Conservation (phyloP, 139 green algal species). For the Yamagishiella unicocca region DNA sequence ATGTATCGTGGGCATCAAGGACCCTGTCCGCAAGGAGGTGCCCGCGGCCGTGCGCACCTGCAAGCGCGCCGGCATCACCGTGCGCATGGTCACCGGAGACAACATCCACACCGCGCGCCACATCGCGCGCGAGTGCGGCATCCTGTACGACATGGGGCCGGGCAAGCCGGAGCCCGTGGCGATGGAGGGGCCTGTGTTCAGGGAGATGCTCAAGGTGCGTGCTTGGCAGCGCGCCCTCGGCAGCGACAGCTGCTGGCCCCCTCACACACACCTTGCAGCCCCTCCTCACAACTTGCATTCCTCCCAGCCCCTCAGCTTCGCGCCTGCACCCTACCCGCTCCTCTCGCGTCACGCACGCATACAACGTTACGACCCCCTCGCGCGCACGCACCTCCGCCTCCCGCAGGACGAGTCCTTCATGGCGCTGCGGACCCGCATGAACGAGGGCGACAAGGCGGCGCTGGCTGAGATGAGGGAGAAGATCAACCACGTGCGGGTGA, state of each 20-base stretch:
- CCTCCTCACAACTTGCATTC: too few relatives aligned
- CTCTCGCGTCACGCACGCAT: too few relatives aligned
- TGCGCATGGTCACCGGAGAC: conserved; percentile 99
- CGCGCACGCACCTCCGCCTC: background rate
- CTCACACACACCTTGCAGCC: too few relatives aligned
- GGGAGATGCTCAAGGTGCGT: conserved; percentile 44
- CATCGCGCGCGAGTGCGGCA: conserved; percentile 97
- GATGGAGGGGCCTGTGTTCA: conserved; percentile 93
- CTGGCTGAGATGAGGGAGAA: conserved; percentile 9
- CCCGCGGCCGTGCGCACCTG: conserved; percentile 85
- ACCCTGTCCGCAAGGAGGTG: conserved; percentile 86
- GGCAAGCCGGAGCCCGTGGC: conserved; percentile 39
- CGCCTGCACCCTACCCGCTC: too few relatives aligned
- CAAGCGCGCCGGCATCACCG: conserved; percentile 89
- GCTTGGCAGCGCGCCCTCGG: background rate
- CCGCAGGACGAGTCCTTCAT: conserved; percentile 30
- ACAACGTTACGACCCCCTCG: background rate
- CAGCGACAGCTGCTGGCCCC: too few relatives aligned
- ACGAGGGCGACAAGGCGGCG: background rate
- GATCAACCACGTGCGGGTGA: conserved; percentile 40
- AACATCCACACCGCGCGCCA: conserved; percentile 97
- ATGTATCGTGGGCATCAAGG: conserved; percentile 97
- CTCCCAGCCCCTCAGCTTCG: too few relatives aligned
- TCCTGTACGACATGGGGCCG: conserved; percentile 75
- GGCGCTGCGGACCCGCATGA: conserved; percentile 18